Base-by-base conservation (phyloP, 352 stramenopile species). In the Blastocystis sp. region DNA sequence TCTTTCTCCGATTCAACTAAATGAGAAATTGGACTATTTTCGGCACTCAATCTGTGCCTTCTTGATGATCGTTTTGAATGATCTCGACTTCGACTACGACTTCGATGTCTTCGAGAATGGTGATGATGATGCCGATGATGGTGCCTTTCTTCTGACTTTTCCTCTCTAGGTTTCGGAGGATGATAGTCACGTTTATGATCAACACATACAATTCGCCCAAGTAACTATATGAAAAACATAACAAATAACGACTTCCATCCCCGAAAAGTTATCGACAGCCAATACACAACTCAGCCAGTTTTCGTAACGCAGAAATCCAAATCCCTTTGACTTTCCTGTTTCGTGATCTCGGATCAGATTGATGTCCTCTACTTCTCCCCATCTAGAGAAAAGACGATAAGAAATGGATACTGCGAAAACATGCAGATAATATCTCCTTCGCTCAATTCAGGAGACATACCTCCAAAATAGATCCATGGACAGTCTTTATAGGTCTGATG, bases 381-480 rank as follows among this genome's bases (percentile, higher is more conserved):
- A 88, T 88, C 73, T 84, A 68, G 2, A 37, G 56, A 26, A 29
- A 68, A 66, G 23, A 11, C 18, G 2, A 50, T 37, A 9, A 13
- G 20, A 11, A 20, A 37, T 18, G 43, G 9, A 64, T 94, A 95
- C 79, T 96, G 93, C 90, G 93, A 95, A 90, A 96, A 90, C 4
- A 96, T 93, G 87, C 93, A 95, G 41, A 96, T 91, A 87, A 96
- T 93, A 89, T 96, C 93, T 77, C 93, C 93, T 89, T 96, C 93
- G 9, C 93, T 93, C 76, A 95, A 91, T 91, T 95, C 93, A 56
- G 93, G 94, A 0, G 93, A 90, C 45, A 96, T 82, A 0, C 93
- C 93, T 37, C 93, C 93, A 18, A 95, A 90, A 76, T 93, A 96
- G 23, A 95, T 90, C 93, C 93, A 96, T 26, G 93, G 93, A 26